Conservation (phyloP, 768 basidiomycete genomes). For the Suillus ampliporus region DNA sequence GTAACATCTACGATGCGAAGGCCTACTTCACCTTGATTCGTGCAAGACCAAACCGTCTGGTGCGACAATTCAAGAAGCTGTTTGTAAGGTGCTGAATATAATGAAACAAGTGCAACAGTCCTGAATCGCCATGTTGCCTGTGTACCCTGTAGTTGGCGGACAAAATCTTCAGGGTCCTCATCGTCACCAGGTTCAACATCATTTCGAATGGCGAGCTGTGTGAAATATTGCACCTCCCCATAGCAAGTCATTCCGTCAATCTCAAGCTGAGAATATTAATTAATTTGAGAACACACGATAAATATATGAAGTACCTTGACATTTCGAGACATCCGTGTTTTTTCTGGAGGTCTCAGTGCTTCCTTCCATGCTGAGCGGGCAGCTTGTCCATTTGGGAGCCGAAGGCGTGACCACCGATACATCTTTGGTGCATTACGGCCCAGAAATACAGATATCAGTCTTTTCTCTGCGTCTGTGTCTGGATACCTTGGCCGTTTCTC, state of each 20-base stretch:
- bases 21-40: slow-evolving; percentile 21
- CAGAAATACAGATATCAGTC: too few relatives aligned
- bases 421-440: too few relatives aligned
- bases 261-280: slow-evolving; percentile 6
- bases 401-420: slow-evolving; percentile 39
- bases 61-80: slow-evolving; percentile 21
- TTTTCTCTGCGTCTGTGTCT: slow-evolving; percentile 12
- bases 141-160: too few relatives aligned
- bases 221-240: slow-evolving; percentile 23
- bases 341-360: slow-evolving; percentile 13
- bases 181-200: not conserved
- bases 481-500: not conserved
- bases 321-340: slow-evolving; percentile 36
- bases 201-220: slow-evolving; percentile 5
- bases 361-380: slow-evolving; percentile 41
- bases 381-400: slow-evolving; percentile 45
- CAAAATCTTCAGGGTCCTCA: not conserved
- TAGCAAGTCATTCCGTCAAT: slow-evolving; percentile 1
- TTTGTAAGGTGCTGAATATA: slow-evolving; percentile 26
- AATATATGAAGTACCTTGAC: slow-evolving; percentile 35
- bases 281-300: slow-evolving; percentile 1
- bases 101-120: slow-evolving; percentile 26
- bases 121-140: not conserved
- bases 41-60: slow-evolving; percentile 24
- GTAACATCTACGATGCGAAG: slow-evolving; percentile 23